Evolutionary conservation across 768 basidiomycete genomes (phyloP).

Genomic region (Tephrocybe sp.): DNA sequence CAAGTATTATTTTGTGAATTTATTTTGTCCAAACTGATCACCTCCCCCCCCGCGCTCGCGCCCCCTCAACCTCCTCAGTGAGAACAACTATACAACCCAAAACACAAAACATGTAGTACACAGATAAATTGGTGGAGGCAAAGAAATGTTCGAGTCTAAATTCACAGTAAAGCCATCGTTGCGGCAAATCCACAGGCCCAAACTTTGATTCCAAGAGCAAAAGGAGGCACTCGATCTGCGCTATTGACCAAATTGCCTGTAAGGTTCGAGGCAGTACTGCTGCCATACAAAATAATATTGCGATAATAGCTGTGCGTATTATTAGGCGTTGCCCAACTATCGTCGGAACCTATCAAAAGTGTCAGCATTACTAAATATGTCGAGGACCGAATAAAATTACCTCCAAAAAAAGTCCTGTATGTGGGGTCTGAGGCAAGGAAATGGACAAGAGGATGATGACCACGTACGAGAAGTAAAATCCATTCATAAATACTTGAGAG

Average conservation of each 20-base stretch:
- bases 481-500: slow-evolving; percentile 51
- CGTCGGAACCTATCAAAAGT: slow-evolving; percentile 47
- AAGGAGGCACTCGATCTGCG: slow-evolving; percentile 8
- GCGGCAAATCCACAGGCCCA: slow-evolving; percentile 1
- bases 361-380: slow-evolving; percentile 11
- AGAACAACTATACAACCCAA: too few relatives aligned
- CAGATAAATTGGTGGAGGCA: too few relatives aligned
- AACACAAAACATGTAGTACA: too few relatives aligned
- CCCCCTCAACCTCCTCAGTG: too few relatives aligned
- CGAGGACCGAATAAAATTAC: slow-evolving; percentile 23
- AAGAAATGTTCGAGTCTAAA: too few relatives aligned
- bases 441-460: not conserved
- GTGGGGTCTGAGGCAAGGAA: not conserved
- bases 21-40: too few relatives aligned
- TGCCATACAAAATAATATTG: slow-evolving; percentile 67
- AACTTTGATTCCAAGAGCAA: not conserved
- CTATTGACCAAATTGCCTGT: slow-evolving; percentile 30
- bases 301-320: slow-evolving; percentile 75
- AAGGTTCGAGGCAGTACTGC: slow-evolving; percentile 46
- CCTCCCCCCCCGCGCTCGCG: too few relatives aligned
- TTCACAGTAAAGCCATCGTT: slow-evolving; percentile 3
- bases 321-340: slow-evolving; percentile 67
- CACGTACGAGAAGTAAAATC: slow-evolving; percentile 76
- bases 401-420: slow-evolving; percentile 79
- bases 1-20: too few relatives aligned